These are phyloP conservation scores for Biscutella laevigata DNA, from an alignment of 441 rosid species.

Conservation along the genomic window DNA sequence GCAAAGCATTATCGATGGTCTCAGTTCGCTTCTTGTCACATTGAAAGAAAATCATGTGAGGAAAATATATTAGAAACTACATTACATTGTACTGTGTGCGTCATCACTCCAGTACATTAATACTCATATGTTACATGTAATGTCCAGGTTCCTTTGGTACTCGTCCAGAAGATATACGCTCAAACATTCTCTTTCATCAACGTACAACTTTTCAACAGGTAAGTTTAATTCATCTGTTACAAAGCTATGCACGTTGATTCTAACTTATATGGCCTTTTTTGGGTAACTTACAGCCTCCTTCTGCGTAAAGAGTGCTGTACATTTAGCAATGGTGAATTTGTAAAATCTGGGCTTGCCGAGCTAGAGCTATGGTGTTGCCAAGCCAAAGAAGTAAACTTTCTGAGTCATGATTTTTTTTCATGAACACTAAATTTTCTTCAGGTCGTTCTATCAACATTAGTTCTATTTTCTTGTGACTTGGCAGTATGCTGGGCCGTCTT, in stretches of 20 bases:
- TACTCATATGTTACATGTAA: slow-evolving; percentile 28
- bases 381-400: slow-evolving; percentile 44
- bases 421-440: not conserved
- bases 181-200: slow-evolving; percentile 93
- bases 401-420: not conserved
- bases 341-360: slow-evolving; percentile 62
- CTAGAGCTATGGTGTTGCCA: slow-evolving; percentile 60
- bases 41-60: slow-evolving; percentile 86
- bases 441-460: not conserved
- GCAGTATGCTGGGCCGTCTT: slow-evolving; percentile 57
- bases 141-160: slow-evolving; percentile 82
- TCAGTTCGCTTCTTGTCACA: slow-evolving; percentile 68
- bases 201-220: slow-evolving; percentile 93
- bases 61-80: not conserved
- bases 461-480: not conserved
- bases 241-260: not conserved
- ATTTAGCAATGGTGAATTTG: slow-evolving; percentile 68
- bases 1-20: slow-evolving; percentile 88
- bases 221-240: not conserved
- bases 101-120: slow-evolving; percentile 14
- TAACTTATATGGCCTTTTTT: not conserved
- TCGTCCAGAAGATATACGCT: slow-evolving; percentile 83
- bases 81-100: not conserved
- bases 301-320: slow-evolving; percentile 67
- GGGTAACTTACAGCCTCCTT: slow-evolving; percentile 44